Base-by-base conservation (phyloP, 305 asterid species). In the Plantago coronopus region DNA sequence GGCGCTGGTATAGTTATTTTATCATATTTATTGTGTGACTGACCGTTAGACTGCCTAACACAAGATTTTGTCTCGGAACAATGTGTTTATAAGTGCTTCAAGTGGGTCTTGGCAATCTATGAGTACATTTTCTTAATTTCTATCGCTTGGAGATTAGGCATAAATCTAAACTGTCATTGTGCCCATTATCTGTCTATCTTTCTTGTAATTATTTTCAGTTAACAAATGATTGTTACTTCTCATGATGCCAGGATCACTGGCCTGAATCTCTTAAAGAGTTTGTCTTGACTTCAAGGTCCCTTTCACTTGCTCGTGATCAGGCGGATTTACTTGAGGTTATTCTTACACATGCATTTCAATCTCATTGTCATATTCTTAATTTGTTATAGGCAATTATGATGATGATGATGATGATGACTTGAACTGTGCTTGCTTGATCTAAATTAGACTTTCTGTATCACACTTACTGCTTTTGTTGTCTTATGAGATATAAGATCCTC, bases 201-300 rank as follows among this genome's bases (percentile, higher is more conserved):
- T 48, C 38, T 60, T 15, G 12, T 25, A 50, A 20, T 10, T 46
- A 43, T 53, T 62, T 4, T 58, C 54, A 18, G 38, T 70, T 45
- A 59, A n/a, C 38, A 22, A 58, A 50, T 22, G 17, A 61, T 38
- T 57, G 34, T 17, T 19, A 18, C 43, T 49, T 45, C 71, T 45
- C 38, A 51, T 66, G 59, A 40, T 79, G 74, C 38, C 66, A 90
- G 97, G 89, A 84, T 79, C 73, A 83, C 69, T 90, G 96, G 97
- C 97, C 96, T 58, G 76, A 75, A 65, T 87, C 96, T 10, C 94
- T 87, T 58, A 85, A 82, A 62, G 79, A 79, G 68, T 91, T 79
- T 76, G 79, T 85, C 61, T 78, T 58, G 18, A 69, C 73, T 20
- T 47, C 75, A 70, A 82, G 71, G 77, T 79, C 84, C 49, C 88